Evolutionary conservation across 257 asterid genomes (phyloP), one percentile per base, ranked within the genome.

Genomic region (Coffea eugenioides): DNA sequence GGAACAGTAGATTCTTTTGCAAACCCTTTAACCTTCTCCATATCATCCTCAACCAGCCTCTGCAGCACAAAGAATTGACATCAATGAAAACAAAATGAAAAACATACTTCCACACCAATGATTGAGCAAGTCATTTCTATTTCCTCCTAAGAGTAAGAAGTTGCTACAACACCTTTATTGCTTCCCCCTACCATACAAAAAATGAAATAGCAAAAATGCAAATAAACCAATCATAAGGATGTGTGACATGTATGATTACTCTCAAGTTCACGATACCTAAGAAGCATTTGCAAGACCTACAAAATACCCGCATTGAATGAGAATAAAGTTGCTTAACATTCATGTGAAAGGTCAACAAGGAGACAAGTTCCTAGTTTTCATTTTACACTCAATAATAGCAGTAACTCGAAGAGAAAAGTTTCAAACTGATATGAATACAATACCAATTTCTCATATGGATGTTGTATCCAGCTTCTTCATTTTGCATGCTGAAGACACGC

Each of bases 1-100:
- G 97, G 87, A 80, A 88, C 85, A 12, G 15, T 75, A 45, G 98
- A 89, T 41, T 89, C 97, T 80, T 89, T 89, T 8, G 92, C 79
- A 68, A 90, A 94, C 65, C 97, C 97, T 85, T 80, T 92, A 77
- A 89, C 91, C 83, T 86, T 89, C 82, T 94, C 98, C 83, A 78
- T 81, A 15, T 91, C 96, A 72, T 94, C 96, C 5, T 91, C 93
- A 7, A 92, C 67, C 82, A 94, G 74, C 84, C 68, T 91, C 98
- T 94, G 92, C 75, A 73, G 39, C 12, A 74, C 13, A 73, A 45
- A 51, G 21, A 62, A 52, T 13, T 13, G 36, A 67, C 25, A 79
- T 41, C 62, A 43, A 56, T 31, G 16, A 51, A 8, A n/a, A 52
- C 16, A 15, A 73, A 27, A 23, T 5, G 6, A 74, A 11, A 74